Percentiles rank a stretch among this genome's conserved stretches.
Evolutionary conservation across 2,329 filamentous ascomycete genomes (phyloP).

Genomic region (Calonectria pteridis): DNA sequence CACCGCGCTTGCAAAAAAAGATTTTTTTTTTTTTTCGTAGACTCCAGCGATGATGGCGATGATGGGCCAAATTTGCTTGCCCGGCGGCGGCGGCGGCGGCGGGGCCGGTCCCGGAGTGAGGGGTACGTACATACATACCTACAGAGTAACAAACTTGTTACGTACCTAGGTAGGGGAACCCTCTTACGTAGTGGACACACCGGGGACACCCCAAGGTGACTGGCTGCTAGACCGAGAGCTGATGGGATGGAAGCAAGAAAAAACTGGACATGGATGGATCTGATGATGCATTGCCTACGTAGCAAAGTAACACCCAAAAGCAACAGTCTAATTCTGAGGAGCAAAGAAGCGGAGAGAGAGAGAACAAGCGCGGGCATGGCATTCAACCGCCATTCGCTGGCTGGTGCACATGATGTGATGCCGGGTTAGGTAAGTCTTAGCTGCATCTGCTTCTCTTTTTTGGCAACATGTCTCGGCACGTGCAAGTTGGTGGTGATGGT

Average conservation of each 20-base stretch:
- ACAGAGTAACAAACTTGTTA: neutral
- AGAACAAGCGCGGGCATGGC: neutral
- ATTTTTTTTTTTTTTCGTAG: neutral
- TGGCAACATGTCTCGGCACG: constrained; percentile 3
- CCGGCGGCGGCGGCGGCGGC: neutral
- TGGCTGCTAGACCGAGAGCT: neutral
- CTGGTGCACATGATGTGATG: neutral
- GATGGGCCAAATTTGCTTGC: neutral
- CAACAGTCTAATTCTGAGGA: neutral
- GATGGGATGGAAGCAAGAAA: neutral
- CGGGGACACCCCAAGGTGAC: constrained; percentile 4
- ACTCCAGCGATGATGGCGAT: neutral
- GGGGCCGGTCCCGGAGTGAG: constrained; percentile 21
- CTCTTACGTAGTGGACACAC: neutral
- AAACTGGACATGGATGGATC: constrained; percentile 3
- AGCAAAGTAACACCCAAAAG: constrained; percentile 1
- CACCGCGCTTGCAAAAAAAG: constrained; percentile 10
- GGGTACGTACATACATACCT: neutral
- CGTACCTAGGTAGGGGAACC: no score
- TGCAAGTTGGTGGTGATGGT: neutral
- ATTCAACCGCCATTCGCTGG: neutral
- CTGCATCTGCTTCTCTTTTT: neutral
- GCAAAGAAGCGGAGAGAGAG: neutral
- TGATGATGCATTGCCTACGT: constrained; percentile 10
- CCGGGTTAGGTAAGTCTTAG: neutral